Base-by-base conservation (phyloP, 2,329 filamentous ascomycete species). In the Sporothrix luriei region DNA sequence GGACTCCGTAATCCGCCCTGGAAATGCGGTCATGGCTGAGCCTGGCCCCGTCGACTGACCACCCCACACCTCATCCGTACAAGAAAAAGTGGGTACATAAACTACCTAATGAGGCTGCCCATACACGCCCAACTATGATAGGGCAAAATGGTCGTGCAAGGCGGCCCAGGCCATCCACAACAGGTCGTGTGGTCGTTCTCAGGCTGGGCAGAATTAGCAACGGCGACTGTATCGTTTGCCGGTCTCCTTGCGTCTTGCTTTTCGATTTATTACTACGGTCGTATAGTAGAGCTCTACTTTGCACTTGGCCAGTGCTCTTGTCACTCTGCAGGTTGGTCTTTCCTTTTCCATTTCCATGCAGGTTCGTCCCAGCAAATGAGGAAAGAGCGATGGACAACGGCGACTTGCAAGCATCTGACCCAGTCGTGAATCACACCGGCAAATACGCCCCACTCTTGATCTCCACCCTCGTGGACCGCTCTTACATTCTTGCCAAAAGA, bases 401-500 rank as follows among this genome's bases (percentile, higher is more conserved):
- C 43, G 40, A 48, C 38, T 24, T 14, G 59, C 59, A 21, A 62
- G 43, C 40, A 48, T 62, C 59, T 40, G 59, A 62, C 59, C 43
- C 46, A 51, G 40, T 65, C 26, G 46, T 51, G 46, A 65, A 65
- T 51, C 62, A 65, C 62, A 51, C 46, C 62, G 29, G 62, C 52
- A 55, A 5, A 57, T 55, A 10, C n/a, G 29, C 38, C 29, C 65
- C 65, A 43, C 51, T 48, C 66, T 26, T 16, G 21, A 49, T 49
- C 40, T 49, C 52, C 40, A 48, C 66, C 52, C 24, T 24, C 52
- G 52, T 68, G 66, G 66, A 59, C 52, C 52, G 54, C 66, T 51
- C 52, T 57, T 59, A 59, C 65, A 51, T 19, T 48, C 21, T 48
- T 21, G 40, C 55, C 55, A 51, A 40, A 46, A 64, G 29, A 24